A percentile compares a stretch with the other conserved stretches of the same genome.
These are phyloP conservation scores for Boletellus dicymbophilus DNA, from an alignment of 1,284 basidiomycete species.

Conservation along the genomic window DNA sequence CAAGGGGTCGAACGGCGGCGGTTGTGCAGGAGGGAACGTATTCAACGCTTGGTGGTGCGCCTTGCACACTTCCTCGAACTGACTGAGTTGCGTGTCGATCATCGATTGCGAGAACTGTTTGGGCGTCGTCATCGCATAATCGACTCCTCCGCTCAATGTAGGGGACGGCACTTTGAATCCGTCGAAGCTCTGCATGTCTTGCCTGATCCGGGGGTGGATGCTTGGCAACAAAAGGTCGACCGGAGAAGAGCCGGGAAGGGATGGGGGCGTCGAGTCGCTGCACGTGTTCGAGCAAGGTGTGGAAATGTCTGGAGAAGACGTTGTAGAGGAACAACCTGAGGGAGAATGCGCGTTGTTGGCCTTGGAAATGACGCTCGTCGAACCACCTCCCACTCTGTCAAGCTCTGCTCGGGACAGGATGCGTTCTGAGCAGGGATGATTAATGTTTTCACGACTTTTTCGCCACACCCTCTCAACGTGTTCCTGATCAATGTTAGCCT, in stretches of 20 bases:
- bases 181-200: conserved; percentile 44
- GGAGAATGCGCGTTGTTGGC: conserved; percentile 10
- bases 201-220: conserved; percentile 45
- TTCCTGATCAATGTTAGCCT: conserved; percentile 35
- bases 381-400: conserved; percentile 59
- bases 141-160: neutral
- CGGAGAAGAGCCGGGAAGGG: neutral
- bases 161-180: conserved; percentile 32
- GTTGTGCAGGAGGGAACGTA: conserved; percentile 15
- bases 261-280: neutral
- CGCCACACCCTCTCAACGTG: conserved; percentile 49
- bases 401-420: conserved; percentile 48
- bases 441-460: conserved; percentile 52
- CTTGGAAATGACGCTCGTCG: conserved; percentile 49
- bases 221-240: conserved; percentile 9
- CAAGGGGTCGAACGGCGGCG: conserved; percentile 9
- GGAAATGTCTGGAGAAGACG: conserved; percentile 1
- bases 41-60: conserved; percentile 15
- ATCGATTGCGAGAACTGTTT: conserved; percentile 29
- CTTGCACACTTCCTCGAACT: conserved; percentile 24
- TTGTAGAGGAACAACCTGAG: conserved; percentile 1
- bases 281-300: neutral
- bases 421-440: conserved; percentile 34
- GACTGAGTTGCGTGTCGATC: conserved; percentile 27
- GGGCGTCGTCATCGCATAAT: conserved; percentile 8